Evolutionary conservation across 106 monocot genomes (phyloP).

Genomic region (Gastrodia elata): DNA sequence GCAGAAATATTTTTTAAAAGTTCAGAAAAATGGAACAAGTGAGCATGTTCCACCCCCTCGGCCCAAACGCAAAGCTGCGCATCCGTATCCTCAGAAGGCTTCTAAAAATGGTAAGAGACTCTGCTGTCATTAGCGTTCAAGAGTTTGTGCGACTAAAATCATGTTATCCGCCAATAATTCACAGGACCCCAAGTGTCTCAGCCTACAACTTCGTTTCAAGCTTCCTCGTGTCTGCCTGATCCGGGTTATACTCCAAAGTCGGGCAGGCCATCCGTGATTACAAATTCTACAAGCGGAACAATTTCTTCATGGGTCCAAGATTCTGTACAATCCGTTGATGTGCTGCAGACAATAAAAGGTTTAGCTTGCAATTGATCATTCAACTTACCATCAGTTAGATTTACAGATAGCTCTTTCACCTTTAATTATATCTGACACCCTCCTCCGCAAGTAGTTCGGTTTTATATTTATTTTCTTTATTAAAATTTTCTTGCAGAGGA

Average conservation of each 20-base stretch:
- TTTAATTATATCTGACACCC: neutral
- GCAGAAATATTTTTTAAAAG: conserved; percentile 97
- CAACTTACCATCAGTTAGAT: neutral
- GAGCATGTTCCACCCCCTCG: conserved; percentile 98
- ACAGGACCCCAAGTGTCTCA: conserved; percentile 40
- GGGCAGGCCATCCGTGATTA: conserved; percentile 53
- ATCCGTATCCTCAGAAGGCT: conserved; percentile 96
- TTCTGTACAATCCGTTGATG: conserved; percentile 40
- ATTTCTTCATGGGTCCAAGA: conserved; percentile 48
- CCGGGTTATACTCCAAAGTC: conserved; percentile 29
- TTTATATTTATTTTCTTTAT: neutral
- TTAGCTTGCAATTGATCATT: conserved; percentile 8
- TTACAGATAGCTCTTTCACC: neutral
- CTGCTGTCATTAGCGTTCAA: neutral
- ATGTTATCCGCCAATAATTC: conserved; percentile 1
- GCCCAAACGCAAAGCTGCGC: conserved; percentile 96
- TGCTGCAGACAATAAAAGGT: conserved; percentile 48
- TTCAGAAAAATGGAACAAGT: conserved; percentile 91
- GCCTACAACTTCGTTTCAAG: conserved; percentile 35
- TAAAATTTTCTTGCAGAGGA: conserved; percentile 43
- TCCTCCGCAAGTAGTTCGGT: neutral
- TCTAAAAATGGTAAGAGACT: conserved; percentile 63
- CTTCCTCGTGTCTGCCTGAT: conserved; percentile 35
- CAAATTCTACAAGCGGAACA: conserved; percentile 42
- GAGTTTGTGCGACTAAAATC: neutral